Base-by-base conservation (phyloP, 164 flowering plant species). In the Nymphaea colorata region DNA sequence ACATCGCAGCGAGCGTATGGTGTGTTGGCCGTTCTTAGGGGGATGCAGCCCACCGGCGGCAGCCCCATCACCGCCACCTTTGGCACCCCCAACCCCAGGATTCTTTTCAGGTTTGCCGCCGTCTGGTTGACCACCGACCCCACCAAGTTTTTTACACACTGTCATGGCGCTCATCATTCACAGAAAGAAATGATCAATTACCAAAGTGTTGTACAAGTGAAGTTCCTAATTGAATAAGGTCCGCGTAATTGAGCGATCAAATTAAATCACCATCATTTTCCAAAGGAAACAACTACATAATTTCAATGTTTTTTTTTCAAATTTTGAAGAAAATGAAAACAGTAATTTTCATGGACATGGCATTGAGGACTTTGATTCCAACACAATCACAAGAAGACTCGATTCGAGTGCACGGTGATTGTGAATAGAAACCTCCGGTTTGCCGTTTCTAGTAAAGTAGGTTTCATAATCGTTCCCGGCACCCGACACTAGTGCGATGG, bases 391-490 rank as follows among this genome's bases (percentile, higher is more conserved):
- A 6, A 47, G 55, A 47, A 4, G 55, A 47, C 36, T 25, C 36
- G 36, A 25, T 25, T 25, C 0, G 36, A 25, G 36, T 25, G 36
- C 0, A 1, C 1, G 36, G 36, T 25, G 36, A 25, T 25, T 25
- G 36, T 25, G 36, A 25, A 25, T 25, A 25, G 2, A 47, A 47
- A 89, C 90, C 86, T 80, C 65, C 3, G 64, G 11, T n/a, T 91
- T 61, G 78, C 84, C 85, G 59, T 80, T 79, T 2, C 3, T 65
- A 64, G 76, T 67, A 6, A 59, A 0, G 72, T 74, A 91, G 66
- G 74, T 10, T n/a, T 67, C 44, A 72, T 93, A 91, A 74, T 93
- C 98, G 66, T 93, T 90, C 25, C 97, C 98, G 4, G 90, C 76
- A 2, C 82, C 64, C 16, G 85, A 74, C 69, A 90, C 82, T 10